Conservation (phyloP, 2,329 filamentous ascomycete species). For the Ascochyta lentis region DNA sequence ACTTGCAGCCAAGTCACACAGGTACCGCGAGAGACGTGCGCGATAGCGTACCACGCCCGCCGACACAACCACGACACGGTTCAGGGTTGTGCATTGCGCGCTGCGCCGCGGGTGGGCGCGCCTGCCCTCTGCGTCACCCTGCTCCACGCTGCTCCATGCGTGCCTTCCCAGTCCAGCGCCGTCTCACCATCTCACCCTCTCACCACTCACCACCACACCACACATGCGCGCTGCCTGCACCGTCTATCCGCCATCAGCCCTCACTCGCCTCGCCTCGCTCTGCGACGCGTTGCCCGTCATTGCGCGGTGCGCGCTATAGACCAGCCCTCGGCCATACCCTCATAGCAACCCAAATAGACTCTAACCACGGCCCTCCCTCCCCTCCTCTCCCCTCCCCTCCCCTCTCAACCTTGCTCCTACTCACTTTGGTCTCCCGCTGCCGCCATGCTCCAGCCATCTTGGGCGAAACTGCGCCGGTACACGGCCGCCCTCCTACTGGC, state of each 20-base stretch:
- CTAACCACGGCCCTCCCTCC: too few relatives aligned
- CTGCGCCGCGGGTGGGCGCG: not conserved
- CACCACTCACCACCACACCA: not conserved
- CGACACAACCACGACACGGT: not conserved
- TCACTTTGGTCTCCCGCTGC: constrained; percentile 29
- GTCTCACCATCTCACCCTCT: not conserved
- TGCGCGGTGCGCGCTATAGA: constrained; percentile 3
- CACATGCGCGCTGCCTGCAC: constrained; percentile 1
- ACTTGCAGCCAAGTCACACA: constrained; percentile 24
- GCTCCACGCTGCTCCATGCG: constrained; percentile 1
- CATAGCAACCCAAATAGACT: too few relatives aligned
- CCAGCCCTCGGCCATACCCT: too few relatives aligned
- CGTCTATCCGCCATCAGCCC: too few relatives aligned
- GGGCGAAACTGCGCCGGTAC: constrained; percentile 16
- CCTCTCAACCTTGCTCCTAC: constrained; percentile 5
- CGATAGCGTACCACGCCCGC: constrained; percentile 11
- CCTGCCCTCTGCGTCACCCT: constrained; percentile 6
- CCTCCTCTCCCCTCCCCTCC: too few relatives aligned
- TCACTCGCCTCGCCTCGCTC: not conserved
- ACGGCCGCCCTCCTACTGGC: constrained; percentile 25
- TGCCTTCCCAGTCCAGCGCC: not conserved
- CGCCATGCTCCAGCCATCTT: constrained; percentile 28
- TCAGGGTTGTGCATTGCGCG: not conserved
- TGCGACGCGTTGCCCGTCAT: not conserved
- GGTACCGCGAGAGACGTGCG: constrained; percentile 21